Evolutionary conservation across 805 yeast genomes (phyloP), one percentile per base, ranked within the genome.

Genomic region (Saccharomycopsis sp.): DNA sequence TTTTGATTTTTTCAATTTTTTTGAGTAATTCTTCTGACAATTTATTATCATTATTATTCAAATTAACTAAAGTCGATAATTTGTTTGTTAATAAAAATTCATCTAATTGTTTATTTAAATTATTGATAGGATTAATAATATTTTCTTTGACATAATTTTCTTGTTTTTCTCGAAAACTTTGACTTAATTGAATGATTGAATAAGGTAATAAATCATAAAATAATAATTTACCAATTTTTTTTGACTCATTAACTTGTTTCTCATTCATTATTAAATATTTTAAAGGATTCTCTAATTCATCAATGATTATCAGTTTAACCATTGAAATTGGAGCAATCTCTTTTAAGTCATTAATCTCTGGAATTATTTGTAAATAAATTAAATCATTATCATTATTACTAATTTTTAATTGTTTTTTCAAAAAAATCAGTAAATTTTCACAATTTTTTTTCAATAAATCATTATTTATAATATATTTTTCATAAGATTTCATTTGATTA

Each of bases 321-420:
- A 81, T 73, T 3, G 70, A 56, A 0, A 76, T 77, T 2, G 70
- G 69, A 2, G 58, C 52, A 3, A 76, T 61, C 0, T 62, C 51
- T 1, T 72, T 62, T 1, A 76, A 49, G 2, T 64, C 61, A 0
- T 52, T 43, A 5, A 49, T 51, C 1, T 46, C 49, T 0, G 94
- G 94, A 1, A 85, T 76, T 1, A 63, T 60, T 43, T 81, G 78
- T 30, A 83, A 59, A 56, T 85, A 84, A 4, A 88, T 76, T 50
- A 86, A 63, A 52, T 86, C 88, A 54, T 87, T 87, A 49, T 87
- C 96, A 48, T 76, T 69, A 48, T 81, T 86, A 0, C 88, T 74
- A 2, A 70, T 62, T 14, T 63, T 58, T 8, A 79, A 52, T 1
- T 68, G 63, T 1, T 63, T 66, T 8, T 59, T 53, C 1, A 82